Percentiles rank a stretch among this genome's conserved stretches.
Evolutionary conservation across 306 rosid species (phyloP).

Genomic region (Quercus dentata): DNA sequence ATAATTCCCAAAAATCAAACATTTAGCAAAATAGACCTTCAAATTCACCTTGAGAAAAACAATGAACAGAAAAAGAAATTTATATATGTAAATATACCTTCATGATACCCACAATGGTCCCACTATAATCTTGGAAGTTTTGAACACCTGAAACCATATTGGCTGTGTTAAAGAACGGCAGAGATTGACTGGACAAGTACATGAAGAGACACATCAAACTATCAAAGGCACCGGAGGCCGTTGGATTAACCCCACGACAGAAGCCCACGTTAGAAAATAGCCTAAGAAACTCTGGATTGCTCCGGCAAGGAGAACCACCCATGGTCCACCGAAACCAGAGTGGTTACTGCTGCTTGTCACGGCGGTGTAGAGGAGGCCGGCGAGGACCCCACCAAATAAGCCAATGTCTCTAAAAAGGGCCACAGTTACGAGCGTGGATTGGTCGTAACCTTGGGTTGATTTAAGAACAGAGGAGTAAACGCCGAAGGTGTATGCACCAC

Average conservation of each 20-base stretch:
- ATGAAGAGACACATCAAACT: conserved; percentile 54
- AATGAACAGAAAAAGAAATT: too few relatives aligned
- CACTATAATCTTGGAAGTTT: conserved; percentile 56
- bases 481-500: conserved; percentile 80
- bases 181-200: conserved; percentile 49
- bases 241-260: conserved; percentile 52
- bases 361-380: conserved; percentile 81
- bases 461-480: conserved; percentile 73
- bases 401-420: conserved; percentile 90
- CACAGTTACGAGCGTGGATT: conserved; percentile 82
- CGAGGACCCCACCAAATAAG: conserved; percentile 63
- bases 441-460: conserved; percentile 66
- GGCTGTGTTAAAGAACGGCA: conserved; percentile 66
- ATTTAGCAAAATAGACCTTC: too few relatives aligned
- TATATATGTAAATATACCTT: conserved; percentile 39
- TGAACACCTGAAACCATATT: conserved; percentile 66
- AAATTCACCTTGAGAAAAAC: too few relatives aligned
- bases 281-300: conserved; percentile 63
- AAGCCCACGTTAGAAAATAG: conserved; percentile 62
- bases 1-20: too few relatives aligned
- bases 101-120: conserved; percentile 81
- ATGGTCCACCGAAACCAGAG: conserved; percentile 44
- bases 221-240: conserved; percentile 51
- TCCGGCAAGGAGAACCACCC: conserved; percentile 61
- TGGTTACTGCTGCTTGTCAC: conserved; percentile 24